Evolutionary conservation across 2,329 filamentous ascomycete genomes (phyloP), one percentile per base, ranked within the genome.

Genomic region (Trichoderma sp.): DNA sequence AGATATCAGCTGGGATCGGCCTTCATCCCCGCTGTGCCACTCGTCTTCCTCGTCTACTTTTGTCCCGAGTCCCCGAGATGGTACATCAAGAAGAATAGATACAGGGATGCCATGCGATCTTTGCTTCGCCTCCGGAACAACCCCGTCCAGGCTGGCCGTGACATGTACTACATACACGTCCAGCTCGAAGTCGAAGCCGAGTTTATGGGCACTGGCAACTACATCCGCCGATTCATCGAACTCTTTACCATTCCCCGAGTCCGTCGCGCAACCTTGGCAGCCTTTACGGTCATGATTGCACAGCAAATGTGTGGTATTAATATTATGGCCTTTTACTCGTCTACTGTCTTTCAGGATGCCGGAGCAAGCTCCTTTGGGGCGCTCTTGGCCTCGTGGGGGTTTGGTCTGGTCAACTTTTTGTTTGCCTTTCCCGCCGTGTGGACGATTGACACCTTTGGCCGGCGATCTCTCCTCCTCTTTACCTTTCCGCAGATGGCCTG

Each of bases 271-370:
- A 94, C 89, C 4, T 83, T 91, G 34, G 92, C 92, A 6, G 90
- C 92, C 1, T 91, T 89, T 71, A 87, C 88, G 1, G 91, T 94
- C 71, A 96, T 96, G 92, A 88, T 91, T 73, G 88, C 88, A 0
- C 89, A 91, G 77, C 89, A 91, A 76, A 89, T 91, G 85, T 90
- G 88, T 72, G 85, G 79, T 61, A 85, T 91, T 77, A 92, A 92
- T 75, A 90, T 92, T 67, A 90, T 93, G 66, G 89, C 90, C 1
- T 93, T 93, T 77, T 93, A 93, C 78, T 90, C 87, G 0, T 89
- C 87, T 0, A 89, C 87, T 5, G 81, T 89, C 17, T 89, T 89
- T 73, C 72, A 77, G 35, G 76, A 89, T 1, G 85, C 89, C 2
- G 88, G 88, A 5, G 86, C 87, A 39, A 77, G 69, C 50, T 77